Conservation (phyloP, 2,329 filamentous ascomycete species). For the Fusarium chlamydosporum region DNA sequence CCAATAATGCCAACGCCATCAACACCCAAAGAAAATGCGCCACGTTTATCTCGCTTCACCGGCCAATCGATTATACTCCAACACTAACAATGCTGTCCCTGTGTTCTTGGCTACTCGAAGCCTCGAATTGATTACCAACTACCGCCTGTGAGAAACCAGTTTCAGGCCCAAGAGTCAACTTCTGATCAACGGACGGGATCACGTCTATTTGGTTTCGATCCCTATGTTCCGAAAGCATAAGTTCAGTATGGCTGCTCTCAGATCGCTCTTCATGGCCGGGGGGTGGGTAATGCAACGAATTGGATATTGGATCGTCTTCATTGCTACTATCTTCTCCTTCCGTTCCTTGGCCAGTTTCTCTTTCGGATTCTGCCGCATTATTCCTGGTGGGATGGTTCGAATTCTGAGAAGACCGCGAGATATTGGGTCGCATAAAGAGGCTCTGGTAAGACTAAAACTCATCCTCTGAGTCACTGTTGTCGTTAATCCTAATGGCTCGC, state of each 20-base stretch:
- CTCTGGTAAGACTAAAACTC: constrained; percentile 57
- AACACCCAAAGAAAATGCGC: constrained; percentile 29
- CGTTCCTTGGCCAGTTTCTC: constrained; percentile 8
- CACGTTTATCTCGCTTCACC: constrained; percentile 17
- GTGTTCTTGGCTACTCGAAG: not conserved
- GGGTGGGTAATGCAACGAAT: not conserved
- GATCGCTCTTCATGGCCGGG: too few species aligned
- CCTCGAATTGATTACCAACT: not conserved
- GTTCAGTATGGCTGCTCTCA: not conserved
- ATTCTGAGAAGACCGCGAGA: not conserved
- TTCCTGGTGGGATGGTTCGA: not conserved
- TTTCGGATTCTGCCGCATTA: not conserved
- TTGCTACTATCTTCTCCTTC: not conserved
- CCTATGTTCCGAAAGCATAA: not conserved
- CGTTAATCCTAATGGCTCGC: constrained; percentile 81
- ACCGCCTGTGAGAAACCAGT: not conserved
- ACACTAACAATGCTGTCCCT: not conserved
- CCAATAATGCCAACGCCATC: constrained; percentile 27
- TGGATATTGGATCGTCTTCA: not conserved
- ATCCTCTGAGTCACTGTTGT: constrained; percentile 81
- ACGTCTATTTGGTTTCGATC: not conserved
- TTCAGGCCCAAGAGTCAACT: not conserved
- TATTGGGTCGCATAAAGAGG: constrained; percentile 8
- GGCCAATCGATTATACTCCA: constrained; percentile 9
- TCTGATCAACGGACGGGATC: not conserved